A percentile compares a stretch with the other conserved stretches of the same genome.
phyloP scores from a whole-genome alignment of 2,329 filamentous ascomycete genomes.

The Monilinia fructicola region DNA sequence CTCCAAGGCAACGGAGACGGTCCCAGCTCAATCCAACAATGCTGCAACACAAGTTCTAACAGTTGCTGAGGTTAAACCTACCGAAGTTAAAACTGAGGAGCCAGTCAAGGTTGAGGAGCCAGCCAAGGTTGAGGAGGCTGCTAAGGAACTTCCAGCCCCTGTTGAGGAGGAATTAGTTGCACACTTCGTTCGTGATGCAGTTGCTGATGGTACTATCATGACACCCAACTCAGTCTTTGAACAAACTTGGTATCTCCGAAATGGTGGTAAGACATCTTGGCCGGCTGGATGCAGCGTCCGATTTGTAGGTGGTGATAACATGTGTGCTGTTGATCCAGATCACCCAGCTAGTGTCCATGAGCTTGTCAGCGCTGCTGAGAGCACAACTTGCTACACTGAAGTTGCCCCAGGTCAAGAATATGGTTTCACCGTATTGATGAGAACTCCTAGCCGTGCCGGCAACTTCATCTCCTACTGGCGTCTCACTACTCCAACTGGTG shows the following conservation, averaged over 20 bases:
- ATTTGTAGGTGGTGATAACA: constrained; percentile 92
- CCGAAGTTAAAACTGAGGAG: constrained; percentile 45
- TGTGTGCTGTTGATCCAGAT: constrained; percentile 83
- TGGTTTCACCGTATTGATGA: constrained; percentile 80
- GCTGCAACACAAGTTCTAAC: constrained; percentile 67
- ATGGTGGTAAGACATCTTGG: constrained; percentile 77
- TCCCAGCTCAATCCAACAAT: constrained; percentile 49
- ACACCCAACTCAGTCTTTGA: constrained; percentile 72
- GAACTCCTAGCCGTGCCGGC: constrained; percentile 73
- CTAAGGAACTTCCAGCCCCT: constrained; percentile 38
- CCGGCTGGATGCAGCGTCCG: constrained; percentile 86
- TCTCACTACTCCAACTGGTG: constrained; percentile 75
- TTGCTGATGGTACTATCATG: constrained; percentile 75
- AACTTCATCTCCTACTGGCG: constrained; percentile 96
- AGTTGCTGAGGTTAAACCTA: constrained; percentile 69
- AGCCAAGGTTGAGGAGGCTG: constrained; percentile 3
- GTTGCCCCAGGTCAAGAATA: constrained; percentile 73
- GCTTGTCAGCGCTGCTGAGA: constrained; percentile 77
- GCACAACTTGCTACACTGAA: constrained; percentile 68
- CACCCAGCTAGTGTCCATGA: constrained; percentile 77
- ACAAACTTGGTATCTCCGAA: constrained; percentile 89
- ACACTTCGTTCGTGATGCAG: constrained; percentile 73
- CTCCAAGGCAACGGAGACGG: constrained; percentile 54
- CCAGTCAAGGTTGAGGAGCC: constrained; percentile 27
- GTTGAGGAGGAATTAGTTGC: constrained; percentile 53